Percentiles rank a stretch among this genome's conserved stretches.
phyloP scores from a whole-genome alignment of 2,329 filamentous ascomycete species.

The Aureobasidium namibiae region DNA sequence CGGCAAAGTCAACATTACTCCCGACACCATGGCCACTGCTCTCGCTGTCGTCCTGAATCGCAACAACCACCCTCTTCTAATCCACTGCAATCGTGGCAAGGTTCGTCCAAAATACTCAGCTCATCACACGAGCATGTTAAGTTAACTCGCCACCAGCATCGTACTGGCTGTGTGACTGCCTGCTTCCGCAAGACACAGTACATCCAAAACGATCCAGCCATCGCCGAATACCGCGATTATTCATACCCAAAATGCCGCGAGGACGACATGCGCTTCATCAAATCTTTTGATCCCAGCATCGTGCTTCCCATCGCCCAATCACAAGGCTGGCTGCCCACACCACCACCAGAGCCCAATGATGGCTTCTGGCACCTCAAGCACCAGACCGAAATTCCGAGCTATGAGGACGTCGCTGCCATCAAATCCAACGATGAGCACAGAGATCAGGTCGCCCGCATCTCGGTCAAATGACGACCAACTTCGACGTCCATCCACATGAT shows the following conservation, averaged over 20 bases:
- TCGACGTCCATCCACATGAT: neutral
- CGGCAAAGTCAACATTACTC: slow-evolving; percentile 50
- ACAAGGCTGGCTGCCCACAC: slow-evolving; percentile 13
- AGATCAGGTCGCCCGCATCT: neutral
- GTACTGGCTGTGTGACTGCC: slow-evolving; percentile 82
- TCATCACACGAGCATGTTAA: neutral
- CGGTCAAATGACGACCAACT: slow-evolving; percentile 7
- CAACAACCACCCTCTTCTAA: slow-evolving; percentile 67
- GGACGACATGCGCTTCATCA: slow-evolving; percentile 38
- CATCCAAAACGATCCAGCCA: slow-evolving; percentile 53
- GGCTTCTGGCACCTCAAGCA: slow-evolving; percentile 2
- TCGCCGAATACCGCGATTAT: slow-evolving; percentile 67
- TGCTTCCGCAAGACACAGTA: slow-evolving; percentile 66
- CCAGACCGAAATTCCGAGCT: neutral
- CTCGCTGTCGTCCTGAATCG: slow-evolving; percentile 63
- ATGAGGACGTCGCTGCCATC: slow-evolving; percentile 2
- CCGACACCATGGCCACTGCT: slow-evolving; percentile 60
- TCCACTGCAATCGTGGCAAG: slow-evolving; percentile 93
- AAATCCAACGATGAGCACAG: neutral
- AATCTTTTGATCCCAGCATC: slow-evolving; percentile 5
- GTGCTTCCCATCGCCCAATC: slow-evolving; percentile 9
- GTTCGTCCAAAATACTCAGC: neutral
- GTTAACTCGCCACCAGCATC: slow-evolving; percentile 42
- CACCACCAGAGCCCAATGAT: slow-evolving; percentile 10
- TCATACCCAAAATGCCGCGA: slow-evolving; percentile 42